Evolutionary conservation across 139 green algal species (phyloP), one percentile per base, ranked within the genome.

Genomic region (Micromonas commoda): DNA sequence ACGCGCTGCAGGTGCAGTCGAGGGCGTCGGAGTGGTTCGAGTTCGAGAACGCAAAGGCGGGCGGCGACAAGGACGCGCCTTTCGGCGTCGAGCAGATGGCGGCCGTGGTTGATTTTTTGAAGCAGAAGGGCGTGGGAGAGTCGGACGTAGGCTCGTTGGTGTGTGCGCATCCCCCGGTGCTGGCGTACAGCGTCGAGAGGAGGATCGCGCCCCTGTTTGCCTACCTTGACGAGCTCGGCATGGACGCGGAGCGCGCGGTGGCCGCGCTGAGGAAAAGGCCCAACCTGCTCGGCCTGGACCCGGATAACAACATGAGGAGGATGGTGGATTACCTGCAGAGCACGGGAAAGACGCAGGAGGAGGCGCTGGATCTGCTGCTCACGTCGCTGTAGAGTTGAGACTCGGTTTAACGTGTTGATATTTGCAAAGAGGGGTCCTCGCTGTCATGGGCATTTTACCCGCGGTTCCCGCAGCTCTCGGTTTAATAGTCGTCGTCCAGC

Each of bases 401-500:
- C n/a, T n/a, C n/a, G n/a, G n/a, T n/a, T n/a, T n/a, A n/a, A n/a
- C n/a, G n/a, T n/a, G n/a, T n/a, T n/a, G n/a, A n/a, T n/a, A n/a
- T n/a, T n/a, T n/a, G n/a, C n/a, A n/a, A n/a, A n/a, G n/a, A n/a
- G n/a, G n/a, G n/a, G n/a, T n/a, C n/a, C n/a, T n/a, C n/a, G n/a
- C n/a, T n/a, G n/a, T n/a, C n/a, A n/a, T n/a, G n/a, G n/a, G n/a
- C n/a, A n/a, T n/a, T n/a, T n/a, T n/a, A n/a, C n/a, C n/a, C n/a
- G n/a, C n/a, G n/a, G n/a, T n/a, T n/a, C n/a, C n/a, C n/a, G n/a
- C n/a, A n/a, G n/a, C n/a, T n/a, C n/a, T n/a, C n/a, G n/a, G n/a
- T n/a, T n/a, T n/a, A n/a, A n/a, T n/a, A 6, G 19, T 96, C 91
- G 72, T 96, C 95, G 72, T 98, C 95, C 75, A 97, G 77, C 81